Evolutionary conservation across 345 rosid species (phyloP), one percentile per base, ranked within the genome.

Genomic region (Rubroshorea leprosula): DNA sequence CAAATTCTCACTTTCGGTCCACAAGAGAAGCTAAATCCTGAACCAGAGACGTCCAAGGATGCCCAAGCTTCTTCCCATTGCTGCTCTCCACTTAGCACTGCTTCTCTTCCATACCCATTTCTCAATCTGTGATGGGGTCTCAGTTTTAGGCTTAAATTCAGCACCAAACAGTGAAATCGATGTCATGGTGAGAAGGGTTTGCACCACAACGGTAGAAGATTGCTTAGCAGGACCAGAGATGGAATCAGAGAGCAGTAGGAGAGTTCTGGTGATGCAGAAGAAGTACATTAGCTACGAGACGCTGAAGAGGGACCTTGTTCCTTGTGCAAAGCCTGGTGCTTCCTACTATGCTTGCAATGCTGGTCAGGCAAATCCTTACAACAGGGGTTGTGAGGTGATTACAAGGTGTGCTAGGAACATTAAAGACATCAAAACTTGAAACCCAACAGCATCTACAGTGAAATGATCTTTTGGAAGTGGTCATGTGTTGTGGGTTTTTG

Each of bases 221-320:
- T 70, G 80, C 67, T 47, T 76, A 18, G 72, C 65, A 7, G 92
- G 79, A 49, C 58, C 69, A 23, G 75, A 83, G 55, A 78, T 93
- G 96, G 88, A 89, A 39, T 78, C 90, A 3, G 92, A 89, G 66
- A 78, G 53, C 66, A 87, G 72, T 69, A 74, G 90, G 81, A 83
- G 96, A 67, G 72, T 82, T 15, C 62, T 87, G 23, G 49, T 81
- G 64, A 73, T 76, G 72, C 89, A 69, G 61, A 82, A 68, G 66
- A 77, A 67, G 74, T 90, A 83, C 78, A 90, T 93, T 16, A 89
- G 99, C 57, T 90, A 93, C 64, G 96, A 73, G 73, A 85, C 97
- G 25, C 71, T 90, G 69, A 83, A 55, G 72, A 84, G 95, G 63
- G 92, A 90, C 72, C 75, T 85, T 79, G 92, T 87, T 61, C 99